Base-by-base conservation (phyloP, 805 yeast genomes). In the Candida jianshihensis region DNA sequence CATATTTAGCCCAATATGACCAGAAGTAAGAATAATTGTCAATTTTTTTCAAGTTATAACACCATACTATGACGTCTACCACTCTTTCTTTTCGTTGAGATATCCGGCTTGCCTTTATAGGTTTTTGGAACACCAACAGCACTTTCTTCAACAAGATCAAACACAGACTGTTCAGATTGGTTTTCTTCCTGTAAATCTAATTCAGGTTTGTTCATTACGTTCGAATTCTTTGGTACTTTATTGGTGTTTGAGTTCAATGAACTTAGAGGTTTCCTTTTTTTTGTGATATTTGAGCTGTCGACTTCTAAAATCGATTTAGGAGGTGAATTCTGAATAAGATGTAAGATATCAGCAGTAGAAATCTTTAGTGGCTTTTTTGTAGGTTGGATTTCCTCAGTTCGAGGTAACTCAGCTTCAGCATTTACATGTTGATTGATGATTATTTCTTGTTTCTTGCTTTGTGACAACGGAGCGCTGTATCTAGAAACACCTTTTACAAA, bases 41-140 rank as follows among this genome's bases (percentile, higher is more conserved):
- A 15, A 5, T 12, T 12, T 18, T 17, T 5, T 4, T 8, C 6
- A 17, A 8, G 9, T 41, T 32, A 51, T 5, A 47, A 19, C 30
- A 51, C 18, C 34, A 46, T 40, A 19, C 55, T 53, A 35, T 53
- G 49, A 34, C 57, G 53, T 43, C 56, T 53, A 13, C 44, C 37
- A 12, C 25, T 41, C 27, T 40, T 47, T 32, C 29, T 41, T 22
- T 39, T 45, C 2, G 42, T 35, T 7, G 35, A 38, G 9, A 43
- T 47, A 14, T 46, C 52, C 1, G 55, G 54, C 15, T 42, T 40
- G 5, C 44, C 43, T 35, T 46, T 53, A 34, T 50, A 53, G 2
- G 50, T 52, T 36, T 51, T 52, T 22, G 57, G 57, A 15, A 51
- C 43, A 18, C 58, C 58, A 31, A 46, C 47, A 15, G 49, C 46